Evolutionary conservation across 352 stramenopile genomes (phyloP).

Genomic region (Aphanomyces astaci): DNA sequence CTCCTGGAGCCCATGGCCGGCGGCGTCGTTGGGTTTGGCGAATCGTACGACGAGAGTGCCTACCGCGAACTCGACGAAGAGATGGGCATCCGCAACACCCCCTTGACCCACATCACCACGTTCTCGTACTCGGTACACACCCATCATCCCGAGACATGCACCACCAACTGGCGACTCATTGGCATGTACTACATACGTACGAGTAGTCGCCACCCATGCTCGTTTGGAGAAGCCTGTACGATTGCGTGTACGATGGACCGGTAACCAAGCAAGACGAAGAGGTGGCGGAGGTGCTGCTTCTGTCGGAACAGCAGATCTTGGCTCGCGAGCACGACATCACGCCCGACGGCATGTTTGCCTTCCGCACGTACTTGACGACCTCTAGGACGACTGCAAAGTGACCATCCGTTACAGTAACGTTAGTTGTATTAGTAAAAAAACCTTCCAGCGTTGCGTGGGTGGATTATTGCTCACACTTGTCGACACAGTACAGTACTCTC

Average conservation of each 20-base stretch:
- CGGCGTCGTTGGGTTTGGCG: constrained; percentile 67
- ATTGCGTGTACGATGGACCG: constrained; percentile 61
- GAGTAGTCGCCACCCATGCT: constrained; percentile 27
- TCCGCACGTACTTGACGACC: constrained; percentile 55
- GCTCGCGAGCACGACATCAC: constrained; percentile 54
- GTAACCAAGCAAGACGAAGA: constrained; percentile 62
- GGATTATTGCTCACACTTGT: too few relatives aligned
- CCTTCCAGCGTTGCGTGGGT: too few relatives aligned
- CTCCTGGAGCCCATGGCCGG: constrained; percentile 76
- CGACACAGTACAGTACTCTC: too few relatives aligned
- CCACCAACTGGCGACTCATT: too few relatives aligned
- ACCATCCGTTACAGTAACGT: too few relatives aligned
- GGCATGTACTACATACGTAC: too few relatives aligned
- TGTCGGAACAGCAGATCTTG: constrained; percentile 66
- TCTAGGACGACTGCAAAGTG: not conserved
- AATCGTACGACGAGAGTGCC: constrained; percentile 57
- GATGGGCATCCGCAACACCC: constrained; percentile 63
- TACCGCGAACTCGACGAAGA: constrained; percentile 71
- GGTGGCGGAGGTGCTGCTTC: constrained; percentile 65
- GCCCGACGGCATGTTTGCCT: constrained; percentile 73
- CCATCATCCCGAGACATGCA: too few relatives aligned
- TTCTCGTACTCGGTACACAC: constrained; percentile 51
- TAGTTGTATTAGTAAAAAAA: too few relatives aligned
- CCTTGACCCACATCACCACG: constrained; percentile 40
- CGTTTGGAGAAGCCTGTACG: constrained; percentile 73